Evolutionary conservation across 352 stramenopile genomes (phyloP).

Genomic region (Achlya hypogyna): DNA sequence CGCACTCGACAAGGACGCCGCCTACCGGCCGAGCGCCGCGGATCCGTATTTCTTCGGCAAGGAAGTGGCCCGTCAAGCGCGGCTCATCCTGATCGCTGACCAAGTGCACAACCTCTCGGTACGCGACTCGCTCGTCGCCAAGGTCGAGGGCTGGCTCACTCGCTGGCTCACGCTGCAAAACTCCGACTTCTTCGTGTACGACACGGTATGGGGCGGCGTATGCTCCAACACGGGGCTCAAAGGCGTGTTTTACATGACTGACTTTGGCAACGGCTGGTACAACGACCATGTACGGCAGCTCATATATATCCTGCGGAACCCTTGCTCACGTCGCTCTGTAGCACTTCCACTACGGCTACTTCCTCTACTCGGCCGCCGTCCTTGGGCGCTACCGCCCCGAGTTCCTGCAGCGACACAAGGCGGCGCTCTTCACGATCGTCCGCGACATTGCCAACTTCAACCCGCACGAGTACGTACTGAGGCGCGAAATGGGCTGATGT

Average conservation of each 20-base stretch:
- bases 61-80: slow-evolving; percentile 65
- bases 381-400: slow-evolving; percentile 62
- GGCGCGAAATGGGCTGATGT: not conserved
- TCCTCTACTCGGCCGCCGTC: slow-evolving; percentile 80
- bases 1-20: slow-evolving; percentile 52
- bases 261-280: slow-evolving; percentile 91
- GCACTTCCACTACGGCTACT: slow-evolving; percentile 96
- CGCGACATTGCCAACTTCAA: slow-evolving; percentile 67
- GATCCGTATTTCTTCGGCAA: slow-evolving; percentile 86
- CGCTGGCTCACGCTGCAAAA: slow-evolving; percentile 75
- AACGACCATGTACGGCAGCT: slow-evolving; percentile 75
- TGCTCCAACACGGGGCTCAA: slow-evolving; percentile 87
- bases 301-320: not conserved
- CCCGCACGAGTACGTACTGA: slow-evolving; percentile 45
- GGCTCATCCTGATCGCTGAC: slow-evolving; percentile 74
- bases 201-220: slow-evolving; percentile 87
- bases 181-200: slow-evolving; percentile 86
- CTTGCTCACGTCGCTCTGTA: slow-evolving; percentile 28
- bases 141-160: slow-evolving; percentile 55
- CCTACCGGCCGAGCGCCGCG: slow-evolving; percentile 47
- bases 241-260: slow-evolving; percentile 80
- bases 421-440: slow-evolving; percentile 58
- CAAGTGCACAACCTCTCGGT: slow-evolving; percentile 37
- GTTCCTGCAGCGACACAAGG: slow-evolving; percentile 64
- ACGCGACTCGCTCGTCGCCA: slow-evolving; percentile 47